A percentile compares a stretch with the other conserved stretches of the same genome.
phyloP scores from a whole-genome alignment of 1,139 yeast species.

The Geotrichum australiense region DNA sequence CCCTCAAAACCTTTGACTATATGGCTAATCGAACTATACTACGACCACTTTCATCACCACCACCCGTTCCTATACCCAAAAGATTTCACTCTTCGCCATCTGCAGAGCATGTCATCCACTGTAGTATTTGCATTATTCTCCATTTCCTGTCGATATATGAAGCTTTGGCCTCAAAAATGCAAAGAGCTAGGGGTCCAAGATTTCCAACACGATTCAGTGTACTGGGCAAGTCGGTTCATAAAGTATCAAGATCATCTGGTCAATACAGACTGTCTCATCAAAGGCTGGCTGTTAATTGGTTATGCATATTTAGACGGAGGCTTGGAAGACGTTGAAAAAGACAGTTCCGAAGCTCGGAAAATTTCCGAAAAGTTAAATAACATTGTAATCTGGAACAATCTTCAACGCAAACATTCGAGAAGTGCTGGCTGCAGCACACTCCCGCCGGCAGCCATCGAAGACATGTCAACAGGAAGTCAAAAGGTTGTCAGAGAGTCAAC shows the following conservation, averaged over 20 bases:
- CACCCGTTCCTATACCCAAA: slow-evolving; percentile 44
- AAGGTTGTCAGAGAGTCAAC: slow-evolving; percentile 20
- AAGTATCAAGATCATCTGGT: slow-evolving; percentile 19
- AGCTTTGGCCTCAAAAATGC: slow-evolving; percentile 18
- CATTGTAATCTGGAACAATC: slow-evolving; percentile 12
- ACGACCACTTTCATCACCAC: slow-evolving; percentile 42
- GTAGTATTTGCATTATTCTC: slow-evolving; percentile 45
- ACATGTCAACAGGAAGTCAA: too few relatives aligned
- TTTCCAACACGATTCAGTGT: slow-evolving; percentile 24
- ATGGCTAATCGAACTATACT: slow-evolving; percentile 42
- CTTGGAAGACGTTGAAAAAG: neutral
- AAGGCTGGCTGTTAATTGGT: slow-evolving; percentile 19
- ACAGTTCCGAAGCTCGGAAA: neutral
- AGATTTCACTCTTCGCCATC: slow-evolving; percentile 33
- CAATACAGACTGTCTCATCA: slow-evolving; percentile 17
- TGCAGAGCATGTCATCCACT: slow-evolving; percentile 38
- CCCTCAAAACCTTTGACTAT: slow-evolving; percentile 41
- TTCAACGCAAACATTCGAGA: slow-evolving; percentile 11
- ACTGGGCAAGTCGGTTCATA: slow-evolving; percentile 24
- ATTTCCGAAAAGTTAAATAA: slow-evolving; percentile 8
- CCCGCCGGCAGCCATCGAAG: neutral
- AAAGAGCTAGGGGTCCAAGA: slow-evolving; percentile 12
- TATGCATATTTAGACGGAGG: slow-evolving; percentile 13
- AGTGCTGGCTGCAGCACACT: too few relatives aligned
- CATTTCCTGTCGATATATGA: slow-evolving; percentile 36